Percentiles rank a stretch among this genome's conserved stretches.
Conservation (phyloP, 78 protist species). For the Guillardia theta region DNA sequence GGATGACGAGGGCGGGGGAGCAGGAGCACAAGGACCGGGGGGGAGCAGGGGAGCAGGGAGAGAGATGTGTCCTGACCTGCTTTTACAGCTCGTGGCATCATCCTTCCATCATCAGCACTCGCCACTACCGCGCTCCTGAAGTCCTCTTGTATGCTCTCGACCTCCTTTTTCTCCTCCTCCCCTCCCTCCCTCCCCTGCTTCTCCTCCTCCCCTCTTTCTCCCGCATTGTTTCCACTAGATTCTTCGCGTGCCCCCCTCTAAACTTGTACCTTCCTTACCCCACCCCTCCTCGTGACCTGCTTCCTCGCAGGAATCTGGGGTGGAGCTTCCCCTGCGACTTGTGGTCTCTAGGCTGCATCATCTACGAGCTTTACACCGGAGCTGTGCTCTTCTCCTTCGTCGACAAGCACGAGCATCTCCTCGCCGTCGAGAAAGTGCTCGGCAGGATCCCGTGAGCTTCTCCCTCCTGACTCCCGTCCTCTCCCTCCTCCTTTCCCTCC, state of each 20-base stretch:
- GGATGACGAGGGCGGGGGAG: neutral
- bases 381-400: slow-evolving; percentile 74
- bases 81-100: slow-evolving; percentile 47
- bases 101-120: slow-evolving; percentile 79
- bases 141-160: slow-evolving; percentile 79
- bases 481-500: neutral
- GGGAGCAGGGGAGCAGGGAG: neutral
- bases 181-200: slow-evolving; percentile 46
- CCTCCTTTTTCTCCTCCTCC: too few relatives aligned
- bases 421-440: slow-evolving; percentile 73
- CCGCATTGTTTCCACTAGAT: neutral
- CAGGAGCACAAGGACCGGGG: neutral
- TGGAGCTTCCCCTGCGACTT: slow-evolving; percentile 90
- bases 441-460: neutral
- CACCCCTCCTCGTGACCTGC: neutral
- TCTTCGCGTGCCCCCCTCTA: neutral
- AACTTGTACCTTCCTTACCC: neutral
- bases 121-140: slow-evolving; percentile 97
- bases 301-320: slow-evolving; percentile 48
- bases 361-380: slow-evolving; percentile 85
- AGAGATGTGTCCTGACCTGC: neutral
- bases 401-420: slow-evolving; percentile 84
- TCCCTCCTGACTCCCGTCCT: neutral
- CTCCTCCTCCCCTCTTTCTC: neutral
- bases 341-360: slow-evolving; percentile 90